Conservation (phyloP, 305 asterid species). For the Rubia balearica region DNA sequence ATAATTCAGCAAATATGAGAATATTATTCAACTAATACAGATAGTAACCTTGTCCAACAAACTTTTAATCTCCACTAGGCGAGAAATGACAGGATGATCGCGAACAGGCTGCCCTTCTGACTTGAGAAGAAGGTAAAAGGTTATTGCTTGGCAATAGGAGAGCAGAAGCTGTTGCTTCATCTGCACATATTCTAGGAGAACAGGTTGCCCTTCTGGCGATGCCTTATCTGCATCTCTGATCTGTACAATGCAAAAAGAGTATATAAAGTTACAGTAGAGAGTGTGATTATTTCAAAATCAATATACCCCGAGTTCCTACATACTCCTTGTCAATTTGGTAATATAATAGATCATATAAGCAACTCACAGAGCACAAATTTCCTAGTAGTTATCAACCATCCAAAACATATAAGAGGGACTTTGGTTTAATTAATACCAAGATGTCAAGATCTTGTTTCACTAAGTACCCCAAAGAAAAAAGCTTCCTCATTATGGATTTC, state of each 20-base stretch:
- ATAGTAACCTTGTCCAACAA: conserved; percentile 72
- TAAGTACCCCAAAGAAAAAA: neutral
- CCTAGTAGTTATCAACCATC: neutral
- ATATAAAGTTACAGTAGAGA: too few species aligned
- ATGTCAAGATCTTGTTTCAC: neutral
- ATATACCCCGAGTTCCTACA: neutral
- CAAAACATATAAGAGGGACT: conserved; percentile 1
- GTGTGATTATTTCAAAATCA: neutral
- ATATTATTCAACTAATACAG: neutral
- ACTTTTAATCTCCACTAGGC: conserved; percentile 76
- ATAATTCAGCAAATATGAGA: neutral
- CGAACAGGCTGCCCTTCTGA: conserved; percentile 88
- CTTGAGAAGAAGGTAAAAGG: conserved; percentile 89
- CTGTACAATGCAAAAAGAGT: conserved; percentile 33
- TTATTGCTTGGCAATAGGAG: conserved; percentile 85
- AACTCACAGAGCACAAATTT: neutral
- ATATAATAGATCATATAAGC: neutral
- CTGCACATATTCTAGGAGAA: conserved; percentile 71
- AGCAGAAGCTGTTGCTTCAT: conserved; percentile 72
- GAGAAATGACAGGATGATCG: conserved; percentile 92
- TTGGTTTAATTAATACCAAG: neutral
- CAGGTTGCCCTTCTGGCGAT: conserved; percentile 55
- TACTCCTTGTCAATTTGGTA: neutral
- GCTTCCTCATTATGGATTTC: neutral
- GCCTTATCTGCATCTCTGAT: conserved; percentile 38